Evolutionary conservation across 139 green algal genomes (phyloP).

Genomic region (Picochlorum sp.): DNA sequence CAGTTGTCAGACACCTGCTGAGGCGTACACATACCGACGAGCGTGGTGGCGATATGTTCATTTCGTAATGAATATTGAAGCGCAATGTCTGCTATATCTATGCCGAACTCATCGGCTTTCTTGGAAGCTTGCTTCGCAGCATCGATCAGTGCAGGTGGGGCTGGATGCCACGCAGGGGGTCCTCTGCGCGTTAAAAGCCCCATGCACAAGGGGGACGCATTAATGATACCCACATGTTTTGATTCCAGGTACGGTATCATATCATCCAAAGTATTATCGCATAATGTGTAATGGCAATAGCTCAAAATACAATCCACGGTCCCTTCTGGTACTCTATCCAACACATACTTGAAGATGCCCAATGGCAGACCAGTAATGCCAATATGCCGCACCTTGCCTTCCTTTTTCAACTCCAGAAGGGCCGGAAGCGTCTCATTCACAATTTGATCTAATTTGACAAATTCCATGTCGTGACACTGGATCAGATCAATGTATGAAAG

Average conservation of each 20-base stretch:
- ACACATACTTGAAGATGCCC: conserved; percentile 59
- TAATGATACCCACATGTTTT: conserved; percentile 77
- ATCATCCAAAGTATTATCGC: conserved; percentile 58
- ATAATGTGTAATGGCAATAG: conserved; percentile 89
- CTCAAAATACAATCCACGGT: conserved; percentile 77
- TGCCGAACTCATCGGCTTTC: conserved; percentile 26
- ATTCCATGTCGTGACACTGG: conserved; percentile 94
- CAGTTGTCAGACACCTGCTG: conserved; percentile 54
- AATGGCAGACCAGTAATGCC: conserved; percentile 90
- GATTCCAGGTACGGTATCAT: conserved; percentile 51
- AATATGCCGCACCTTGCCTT: conserved; percentile 73
- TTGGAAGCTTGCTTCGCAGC: conserved; percentile 44
- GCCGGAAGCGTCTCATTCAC: conserved; percentile 84
- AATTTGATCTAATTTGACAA: conserved; percentile 69
- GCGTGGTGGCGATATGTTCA: conserved; percentile 50
- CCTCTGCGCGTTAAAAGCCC: conserved; percentile 80
- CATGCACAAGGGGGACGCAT: conserved; percentile 80
- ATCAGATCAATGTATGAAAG: conserved; percentile 83
- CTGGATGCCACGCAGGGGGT: conserved; percentile 85
- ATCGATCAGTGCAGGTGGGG: conserved; percentile 53
- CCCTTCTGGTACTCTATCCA: conserved; percentile 59
- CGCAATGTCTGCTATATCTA: conserved; percentile 55
- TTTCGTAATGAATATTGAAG: conserved; percentile 49
- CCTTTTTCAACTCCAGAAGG: conserved; percentile 62
- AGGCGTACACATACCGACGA: conserved; percentile 70